phyloP scores from a whole-genome alignment of 2,329 filamentous ascomycete genomes.

The Ophiostoma novo-ulmi region DNA sequence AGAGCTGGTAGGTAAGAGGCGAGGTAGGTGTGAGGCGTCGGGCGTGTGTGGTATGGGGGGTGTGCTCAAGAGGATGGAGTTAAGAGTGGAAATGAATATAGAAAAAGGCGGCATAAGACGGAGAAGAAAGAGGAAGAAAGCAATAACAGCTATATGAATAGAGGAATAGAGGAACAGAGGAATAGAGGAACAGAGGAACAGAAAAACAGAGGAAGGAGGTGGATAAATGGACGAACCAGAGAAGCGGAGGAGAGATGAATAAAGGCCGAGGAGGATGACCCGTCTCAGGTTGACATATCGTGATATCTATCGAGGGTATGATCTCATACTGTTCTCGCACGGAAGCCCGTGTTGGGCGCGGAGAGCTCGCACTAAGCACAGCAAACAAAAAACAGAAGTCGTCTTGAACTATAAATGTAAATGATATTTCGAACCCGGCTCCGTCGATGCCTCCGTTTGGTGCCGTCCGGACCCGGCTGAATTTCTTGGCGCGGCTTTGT shows the following conservation, averaged over 20 bases:
- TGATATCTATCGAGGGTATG: background rate
- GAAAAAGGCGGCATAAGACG: background rate
- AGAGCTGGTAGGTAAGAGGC: background rate
- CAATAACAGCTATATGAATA: background rate
- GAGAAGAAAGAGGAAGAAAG: background rate
- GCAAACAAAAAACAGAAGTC: background rate
- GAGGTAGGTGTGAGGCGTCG: background rate
- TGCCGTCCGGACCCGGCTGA: background rate
- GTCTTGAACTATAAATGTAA: too few relatives aligned
- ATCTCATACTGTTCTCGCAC: background rate
- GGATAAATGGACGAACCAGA: too few relatives aligned
- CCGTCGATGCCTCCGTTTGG: background rate
- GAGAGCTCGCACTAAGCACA: background rate
- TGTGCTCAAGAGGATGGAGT: background rate
- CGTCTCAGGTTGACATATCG: background rate
- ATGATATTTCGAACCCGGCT: too few relatives aligned
- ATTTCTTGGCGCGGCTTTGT: background rate
- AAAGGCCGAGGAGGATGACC: background rate
- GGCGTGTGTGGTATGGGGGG: background rate
- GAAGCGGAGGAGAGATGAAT: background rate
- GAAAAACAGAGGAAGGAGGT: background rate
- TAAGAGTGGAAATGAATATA: background rate
- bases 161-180: background rate
- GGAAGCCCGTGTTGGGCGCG: background rate
- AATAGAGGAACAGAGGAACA: background rate